Percentiles rank a stretch among this genome's conserved stretches.
phyloP scores from a whole-genome alignment of 495 filamentous ascomycete genomes.

The Xylaria palmicola region DNA sequence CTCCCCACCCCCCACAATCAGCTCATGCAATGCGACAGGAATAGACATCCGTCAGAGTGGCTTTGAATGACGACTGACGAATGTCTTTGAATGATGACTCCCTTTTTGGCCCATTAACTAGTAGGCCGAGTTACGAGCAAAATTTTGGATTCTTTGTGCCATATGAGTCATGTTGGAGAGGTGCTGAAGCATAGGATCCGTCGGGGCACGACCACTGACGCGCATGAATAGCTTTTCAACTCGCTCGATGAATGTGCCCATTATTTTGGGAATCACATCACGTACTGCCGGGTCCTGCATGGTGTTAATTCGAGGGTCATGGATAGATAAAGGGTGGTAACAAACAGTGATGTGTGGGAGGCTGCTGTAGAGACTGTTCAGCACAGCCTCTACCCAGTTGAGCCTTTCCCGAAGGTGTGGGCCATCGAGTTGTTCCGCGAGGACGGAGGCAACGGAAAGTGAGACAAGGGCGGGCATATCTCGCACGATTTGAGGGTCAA shows the following conservation, averaged over 20 bases:
- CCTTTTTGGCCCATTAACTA: not conserved
- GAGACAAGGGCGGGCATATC: slow-evolving; percentile 73
- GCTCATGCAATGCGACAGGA: not conserved
- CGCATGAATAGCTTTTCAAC: slow-evolving; percentile 69
- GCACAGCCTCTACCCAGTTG: slow-evolving; percentile 72
- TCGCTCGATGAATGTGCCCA: slow-evolving; percentile 69
- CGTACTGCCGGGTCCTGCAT: slow-evolving; percentile 70
- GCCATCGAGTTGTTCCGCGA: slow-evolving; percentile 68
- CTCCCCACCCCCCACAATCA: not conserved
- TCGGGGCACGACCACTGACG: slow-evolving; percentile 59
- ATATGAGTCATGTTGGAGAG: slow-evolving; percentile 26
- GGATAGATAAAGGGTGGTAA: slow-evolving; percentile 13
- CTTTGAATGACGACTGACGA: no score
- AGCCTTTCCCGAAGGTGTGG: slow-evolving; percentile 64
- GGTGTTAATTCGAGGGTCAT: slow-evolving; percentile 19
- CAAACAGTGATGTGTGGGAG: slow-evolving; percentile 48
- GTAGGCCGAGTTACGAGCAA: slow-evolving; percentile 7
- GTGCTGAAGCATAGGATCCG: slow-evolving; percentile 46
- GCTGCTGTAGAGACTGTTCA: slow-evolving; percentile 49
- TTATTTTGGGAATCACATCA: slow-evolving; percentile 69
- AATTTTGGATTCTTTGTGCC: slow-evolving; percentile 21
- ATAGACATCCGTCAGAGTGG: not conserved
- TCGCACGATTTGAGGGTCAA: slow-evolving; percentile 68
- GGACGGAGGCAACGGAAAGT: slow-evolving; percentile 79
- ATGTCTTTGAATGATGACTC: no score